Percentiles rank a stretch among this genome's conserved stretches.
phyloP scores from a whole-genome alignment of 257 asterid genomes.

The Solanum sitiens region DNA sequence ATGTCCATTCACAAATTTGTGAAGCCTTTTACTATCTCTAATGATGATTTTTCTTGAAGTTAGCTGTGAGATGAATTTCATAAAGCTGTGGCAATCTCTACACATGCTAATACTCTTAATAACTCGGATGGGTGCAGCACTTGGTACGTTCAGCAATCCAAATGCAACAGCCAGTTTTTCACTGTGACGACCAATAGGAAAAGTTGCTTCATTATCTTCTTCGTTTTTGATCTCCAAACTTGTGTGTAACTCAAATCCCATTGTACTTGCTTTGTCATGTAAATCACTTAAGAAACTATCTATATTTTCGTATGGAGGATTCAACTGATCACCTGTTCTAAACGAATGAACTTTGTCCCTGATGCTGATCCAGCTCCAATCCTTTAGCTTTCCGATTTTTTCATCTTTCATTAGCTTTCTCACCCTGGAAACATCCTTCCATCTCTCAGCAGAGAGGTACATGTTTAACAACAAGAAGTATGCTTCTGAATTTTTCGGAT shows the following conservation, averaged over 20 bases:
- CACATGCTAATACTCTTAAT: constrained; percentile 76
- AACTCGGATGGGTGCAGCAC: constrained; percentile 36
- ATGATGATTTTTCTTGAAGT: constrained; percentile 51
- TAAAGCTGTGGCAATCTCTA: constrained; percentile 71
- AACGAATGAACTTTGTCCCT: constrained; percentile 60
- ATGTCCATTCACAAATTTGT: constrained; percentile 51
- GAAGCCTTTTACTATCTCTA: constrained; percentile 73
- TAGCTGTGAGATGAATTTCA: constrained; percentile 44
- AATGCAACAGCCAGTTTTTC: constrained; percentile 79
- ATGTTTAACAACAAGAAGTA: constrained; percentile 52
- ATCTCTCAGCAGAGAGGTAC: constrained; percentile 62
- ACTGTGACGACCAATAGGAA: constrained; percentile 44
- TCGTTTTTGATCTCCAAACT: constrained; percentile 15
- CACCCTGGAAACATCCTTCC: constrained; percentile 68
- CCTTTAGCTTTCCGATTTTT: constrained; percentile 40
- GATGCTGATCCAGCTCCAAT: constrained; percentile 83
- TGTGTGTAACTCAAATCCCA: constrained; percentile 36
- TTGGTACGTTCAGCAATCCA: constrained; percentile 47
- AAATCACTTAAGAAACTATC: constrained; percentile 29
- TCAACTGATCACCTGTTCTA: constrained; percentile 22
- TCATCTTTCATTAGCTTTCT: constrained; percentile 66
- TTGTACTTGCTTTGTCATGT: constrained; percentile 27
- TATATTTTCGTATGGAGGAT: constrained; percentile 18
- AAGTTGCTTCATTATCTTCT: constrained; percentile 19
- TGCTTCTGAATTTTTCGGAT: constrained; percentile 59